A percentile compares a stretch with the other conserved stretches of the same genome.
These are phyloP conservation scores for Rubia peregrina DNA, from an alignment of 305 asterid species.

Conservation along the genomic window DNA sequence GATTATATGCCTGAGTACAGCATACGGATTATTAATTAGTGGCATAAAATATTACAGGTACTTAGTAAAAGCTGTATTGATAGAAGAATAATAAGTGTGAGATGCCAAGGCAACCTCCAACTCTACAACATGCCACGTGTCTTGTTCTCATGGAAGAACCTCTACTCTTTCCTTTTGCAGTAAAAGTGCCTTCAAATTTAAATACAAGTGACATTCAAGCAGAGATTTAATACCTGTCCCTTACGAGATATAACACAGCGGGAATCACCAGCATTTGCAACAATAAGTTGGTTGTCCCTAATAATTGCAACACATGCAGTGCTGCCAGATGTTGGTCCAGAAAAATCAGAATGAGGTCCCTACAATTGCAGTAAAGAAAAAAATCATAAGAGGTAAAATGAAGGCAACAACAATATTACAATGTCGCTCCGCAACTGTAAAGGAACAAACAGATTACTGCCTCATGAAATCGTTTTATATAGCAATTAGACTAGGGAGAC, in stretches of 20 bases:
- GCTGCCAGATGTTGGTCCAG: constrained; percentile 93
- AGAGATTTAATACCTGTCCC: constrained; percentile 60
- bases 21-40: constrained; percentile 7
- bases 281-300: constrained; percentile 71
- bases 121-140: background rate
- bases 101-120: background rate
- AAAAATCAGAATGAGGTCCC: constrained; percentile 95
- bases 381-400: background rate
- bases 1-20: constrained; percentile 66
- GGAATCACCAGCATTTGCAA: constrained; percentile 97
- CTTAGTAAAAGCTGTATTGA: background rate
- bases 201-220: background rate
- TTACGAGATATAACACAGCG: constrained; percentile 96
- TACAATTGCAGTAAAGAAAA: constrained; percentile 19
- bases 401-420: background rate
- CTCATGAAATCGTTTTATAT: background rate
- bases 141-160: background rate
- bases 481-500: background rate
- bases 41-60: background rate
- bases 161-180: background rate
- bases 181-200: background rate
- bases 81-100: background rate
- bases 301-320: constrained; percentile 89
- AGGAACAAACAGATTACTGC: background rate
- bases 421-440: background rate